Base-by-base conservation (phyloP, 805 yeast genomes). In the Wickerhamiella occidentalis region DNA sequence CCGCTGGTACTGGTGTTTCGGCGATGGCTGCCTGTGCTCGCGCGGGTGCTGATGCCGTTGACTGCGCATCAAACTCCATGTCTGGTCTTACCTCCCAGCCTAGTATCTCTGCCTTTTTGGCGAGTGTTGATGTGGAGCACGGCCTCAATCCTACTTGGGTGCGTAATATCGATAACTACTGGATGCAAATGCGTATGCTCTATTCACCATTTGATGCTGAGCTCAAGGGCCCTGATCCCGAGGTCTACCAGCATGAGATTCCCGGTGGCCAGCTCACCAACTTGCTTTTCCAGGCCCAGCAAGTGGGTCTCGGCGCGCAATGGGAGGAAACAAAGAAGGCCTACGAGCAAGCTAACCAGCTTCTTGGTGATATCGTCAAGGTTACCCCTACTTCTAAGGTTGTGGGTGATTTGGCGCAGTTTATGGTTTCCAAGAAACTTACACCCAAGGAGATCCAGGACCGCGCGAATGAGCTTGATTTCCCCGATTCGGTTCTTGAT, bases 201-300 rank as follows among this genome's bases (percentile, higher is more conserved):
- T 92, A 92, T 74, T 85, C 95, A 45, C 87, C 95, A 68, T 92
- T 92, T 69, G 98, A 87, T 70, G 96, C 98, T 50, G 96, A 92
- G 64, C 78, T 92, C 68, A 92, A 92, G 77, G 98, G 99, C 51
- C 97, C 99, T 53, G 99, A 92, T 70, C 97, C 99, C 60, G 98
- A 92, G 69, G 98, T 92, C 51, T 92, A 92, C 70, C 80, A 80
- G 60, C 98, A 92, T 71, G 99, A 92, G 76, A 92, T 92, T 58
- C 99, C 99, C 52, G 99, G 99, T 74, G 99, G 99, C 56, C 99
- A 92, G 73, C 79, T 92, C 69, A 92, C 99, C 55, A 92, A 92
- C 75, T 74, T 92, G 71, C 71, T 94, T 60, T 92, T 92, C 94
- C 99, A 92, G 74, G 98, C 99, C 52, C 95, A 86, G 70, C 97